A percentile compares a stretch with the other conserved stretches of the same genome.
Conservation (phyloP, 2,329 filamentous ascomycete species). For the Ophiobolus disseminans region DNA sequence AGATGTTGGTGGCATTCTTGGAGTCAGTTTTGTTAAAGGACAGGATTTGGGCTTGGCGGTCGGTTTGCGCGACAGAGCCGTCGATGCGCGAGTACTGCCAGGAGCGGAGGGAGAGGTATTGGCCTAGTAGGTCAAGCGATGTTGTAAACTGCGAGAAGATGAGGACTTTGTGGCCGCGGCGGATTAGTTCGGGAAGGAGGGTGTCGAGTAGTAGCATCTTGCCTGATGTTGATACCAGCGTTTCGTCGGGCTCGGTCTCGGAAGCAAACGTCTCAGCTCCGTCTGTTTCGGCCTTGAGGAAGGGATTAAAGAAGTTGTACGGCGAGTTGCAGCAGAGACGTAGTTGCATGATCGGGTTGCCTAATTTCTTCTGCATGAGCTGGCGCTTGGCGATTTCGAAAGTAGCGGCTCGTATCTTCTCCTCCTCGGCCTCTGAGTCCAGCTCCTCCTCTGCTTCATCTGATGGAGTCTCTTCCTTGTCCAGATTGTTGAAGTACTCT, state of each 20-base stretch:
- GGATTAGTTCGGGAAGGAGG: slow-evolving; percentile 77
- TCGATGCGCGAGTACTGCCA: slow-evolving; percentile 93
- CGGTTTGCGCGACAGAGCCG: slow-evolving; percentile 77
- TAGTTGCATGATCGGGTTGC: slow-evolving; percentile 91
- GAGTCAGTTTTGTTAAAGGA: slow-evolving; percentile 54
- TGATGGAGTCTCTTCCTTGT: slow-evolving; percentile 59
- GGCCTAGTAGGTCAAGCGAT: slow-evolving; percentile 87
- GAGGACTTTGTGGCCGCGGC: slow-evolving; percentile 82
- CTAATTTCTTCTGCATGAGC: slow-evolving; percentile 88
- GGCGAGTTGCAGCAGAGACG: slow-evolving; percentile 92
- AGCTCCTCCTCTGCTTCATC: slow-evolving; percentile 50
- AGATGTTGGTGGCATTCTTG: slow-evolving; percentile 65
- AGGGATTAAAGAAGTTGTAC: slow-evolving; percentile 96
- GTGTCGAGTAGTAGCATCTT: slow-evolving; percentile 96
- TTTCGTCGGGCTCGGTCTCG: slow-evolving; percentile 71
- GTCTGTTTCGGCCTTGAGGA: slow-evolving; percentile 60
- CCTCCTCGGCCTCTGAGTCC: slow-evolving; percentile 62
- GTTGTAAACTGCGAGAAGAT: slow-evolving; percentile 98
- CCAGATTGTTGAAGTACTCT: slow-evolving; percentile 81
- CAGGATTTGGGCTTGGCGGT: slow-evolving; percentile 58
- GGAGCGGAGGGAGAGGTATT: slow-evolving; percentile 79
- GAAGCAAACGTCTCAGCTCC: slow-evolving; percentile 54
- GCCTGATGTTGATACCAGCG: slow-evolving; percentile 83
- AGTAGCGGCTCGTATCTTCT: slow-evolving; percentile 69
- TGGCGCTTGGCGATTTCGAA: slow-evolving; percentile 84